Base-by-base conservation (phyloP, 1,139 yeast species). In the Pichiaceae sp. region DNA sequence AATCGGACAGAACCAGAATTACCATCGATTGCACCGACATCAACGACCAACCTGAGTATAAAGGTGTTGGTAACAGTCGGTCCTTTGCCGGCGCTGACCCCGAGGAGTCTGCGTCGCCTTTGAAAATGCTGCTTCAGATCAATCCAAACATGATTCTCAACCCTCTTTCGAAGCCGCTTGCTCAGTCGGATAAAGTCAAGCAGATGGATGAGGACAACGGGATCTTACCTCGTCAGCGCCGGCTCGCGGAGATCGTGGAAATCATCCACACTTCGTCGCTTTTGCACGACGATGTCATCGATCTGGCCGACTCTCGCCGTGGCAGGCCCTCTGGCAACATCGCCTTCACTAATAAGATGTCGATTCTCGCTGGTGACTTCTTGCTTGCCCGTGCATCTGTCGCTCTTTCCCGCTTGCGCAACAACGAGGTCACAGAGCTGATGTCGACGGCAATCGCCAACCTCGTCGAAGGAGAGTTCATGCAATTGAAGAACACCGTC, bases 201-300 rank as follows among this genome's bases (percentile, higher is more conserved):
- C 63, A 66, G 53, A 75, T 71, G 47, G 86, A 78, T 52, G 54
- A 66, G 5, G 60, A 63, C 23, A 74, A 71, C 49, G 91, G 91
- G 0, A 86, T 91, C 37, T 66, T 89, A 42, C 97, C 98, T 33
- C 87, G 91, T 48, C 99, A 91, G 61, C 70, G 97, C 46, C 72
- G 98, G 40, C 68, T 91, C 42, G 98, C 98, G 0, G 98, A 91
- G 62, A 89, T 91, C 50, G 96, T 91, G 11, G 99, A 91, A 60
- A 86, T 91, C 95, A 91, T 91, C 46, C 98, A 91, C 59, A 91
- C 98, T 2, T 97, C 98, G 2, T 82, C 95, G n/a, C 64, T 91
- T 45, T 70, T 91, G 38, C 99, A 91, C 58, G 99, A 91, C 62
- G 99, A 91, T 59, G 98, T 91, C 42, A 89, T 93, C 52, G 99